These are phyloP conservation scores for Aspergillus melleus DNA, from an alignment of 2,329 filamentous ascomycete genomes.

Conservation along the genomic window DNA sequence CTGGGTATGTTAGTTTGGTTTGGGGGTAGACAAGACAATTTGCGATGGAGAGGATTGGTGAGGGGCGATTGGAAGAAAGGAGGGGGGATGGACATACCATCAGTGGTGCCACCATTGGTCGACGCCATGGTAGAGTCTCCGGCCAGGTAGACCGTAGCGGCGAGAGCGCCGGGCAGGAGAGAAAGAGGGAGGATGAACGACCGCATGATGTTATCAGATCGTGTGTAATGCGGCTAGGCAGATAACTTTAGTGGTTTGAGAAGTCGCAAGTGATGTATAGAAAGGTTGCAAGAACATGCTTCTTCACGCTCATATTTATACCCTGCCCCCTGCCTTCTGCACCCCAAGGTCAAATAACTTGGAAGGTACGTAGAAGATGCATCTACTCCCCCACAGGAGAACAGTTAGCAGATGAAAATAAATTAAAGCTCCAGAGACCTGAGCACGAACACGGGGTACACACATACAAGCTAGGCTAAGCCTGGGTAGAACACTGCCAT, in stretches of 20 bases:
- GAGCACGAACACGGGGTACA: background rate
- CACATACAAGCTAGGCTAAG: background rate
- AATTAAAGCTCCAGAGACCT: background rate
- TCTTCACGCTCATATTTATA: background rate
- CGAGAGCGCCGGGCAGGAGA: constrained; percentile 24
- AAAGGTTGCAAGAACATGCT: no score
- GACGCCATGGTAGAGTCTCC: constrained; percentile 40
- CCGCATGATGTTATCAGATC: constrained; percentile 20
- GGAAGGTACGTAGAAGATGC: background rate
- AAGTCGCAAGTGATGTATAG: no score
- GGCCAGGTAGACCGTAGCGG: constrained; percentile 31
- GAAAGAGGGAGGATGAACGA: constrained; percentile 17
- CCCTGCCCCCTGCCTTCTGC: no score
- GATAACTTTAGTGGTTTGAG: no score
- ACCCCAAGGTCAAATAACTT: background rate
- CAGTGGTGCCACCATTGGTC: constrained; percentile 22
- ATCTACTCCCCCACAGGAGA: background rate
- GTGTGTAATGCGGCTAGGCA: no score
- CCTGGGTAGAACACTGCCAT: background rate
- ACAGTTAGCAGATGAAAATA: background rate
- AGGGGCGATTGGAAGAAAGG: background rate
- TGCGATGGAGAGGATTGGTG: no score
- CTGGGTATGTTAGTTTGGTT: constrained; percentile 31
- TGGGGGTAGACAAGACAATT: background rate
- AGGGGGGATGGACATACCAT: constrained; percentile 18